phyloP scores from a whole-genome alignment of 2,329 filamentous ascomycete genomes.

The Fusarium sp. region DNA sequence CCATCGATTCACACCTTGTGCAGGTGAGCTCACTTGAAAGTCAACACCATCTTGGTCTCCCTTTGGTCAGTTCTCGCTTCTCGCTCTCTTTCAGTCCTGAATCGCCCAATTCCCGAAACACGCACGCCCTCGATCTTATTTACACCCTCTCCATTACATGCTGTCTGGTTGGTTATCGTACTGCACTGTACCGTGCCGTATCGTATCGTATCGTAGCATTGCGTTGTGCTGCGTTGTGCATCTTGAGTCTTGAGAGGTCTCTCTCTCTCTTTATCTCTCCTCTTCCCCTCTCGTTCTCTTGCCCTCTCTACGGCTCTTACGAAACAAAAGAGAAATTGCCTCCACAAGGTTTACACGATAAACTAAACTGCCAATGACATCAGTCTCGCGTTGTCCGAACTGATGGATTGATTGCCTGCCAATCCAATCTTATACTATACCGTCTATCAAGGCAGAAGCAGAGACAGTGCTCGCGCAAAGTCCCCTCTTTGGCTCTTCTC shows the following conservation, averaged over 20 bases:
- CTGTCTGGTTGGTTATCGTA: slow-evolving; percentile 21
- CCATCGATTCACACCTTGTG: slow-evolving; percentile 19
- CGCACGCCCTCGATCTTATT: slow-evolving; percentile 21
- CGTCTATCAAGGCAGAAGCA: slow-evolving; percentile 23
- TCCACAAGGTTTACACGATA: background rate
- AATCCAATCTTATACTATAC: slow-evolving; percentile 15
- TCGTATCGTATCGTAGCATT: slow-evolving; percentile 14
- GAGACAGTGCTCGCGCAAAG: slow-evolving; percentile 31
- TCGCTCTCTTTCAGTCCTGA: slow-evolving; percentile 13
- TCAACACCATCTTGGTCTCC: slow-evolving; percentile 24
- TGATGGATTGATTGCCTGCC: slow-evolving; percentile 21
- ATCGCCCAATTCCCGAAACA: slow-evolving; percentile 40
- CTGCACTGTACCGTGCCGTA: slow-evolving; percentile 2
- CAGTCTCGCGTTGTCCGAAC: slow-evolving; percentile 32
- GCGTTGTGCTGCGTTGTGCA: slow-evolving; percentile 1
- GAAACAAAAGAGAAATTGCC: slow-evolving; percentile 2
- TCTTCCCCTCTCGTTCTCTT: slow-evolving; percentile 20
- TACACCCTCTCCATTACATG: slow-evolving; percentile 16
- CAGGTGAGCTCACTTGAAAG: slow-evolving; percentile 15
- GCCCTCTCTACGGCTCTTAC: background rate
- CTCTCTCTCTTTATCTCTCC: background rate
- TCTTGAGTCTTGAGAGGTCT: background rate
- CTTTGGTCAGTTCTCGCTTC: slow-evolving; percentile 37
- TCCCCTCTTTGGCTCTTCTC: slow-evolving; percentile 21
- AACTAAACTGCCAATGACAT: slow-evolving; percentile 19